phyloP scores from a whole-genome alignment of 495 filamentous ascomycete species.

The Aspergillus campestris region DNA sequence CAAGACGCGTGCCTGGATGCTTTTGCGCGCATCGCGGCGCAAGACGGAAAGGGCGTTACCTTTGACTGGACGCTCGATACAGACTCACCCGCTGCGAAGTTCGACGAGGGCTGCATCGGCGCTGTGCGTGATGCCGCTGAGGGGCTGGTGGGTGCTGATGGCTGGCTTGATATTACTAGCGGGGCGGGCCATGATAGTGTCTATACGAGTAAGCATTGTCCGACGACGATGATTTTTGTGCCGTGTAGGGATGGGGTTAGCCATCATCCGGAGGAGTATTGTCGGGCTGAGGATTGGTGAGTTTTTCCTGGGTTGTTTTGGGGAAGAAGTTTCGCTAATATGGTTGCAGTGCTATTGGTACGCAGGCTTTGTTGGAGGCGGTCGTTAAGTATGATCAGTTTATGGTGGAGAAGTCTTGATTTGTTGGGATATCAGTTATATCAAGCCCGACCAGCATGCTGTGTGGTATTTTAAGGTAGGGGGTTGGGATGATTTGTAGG shows the following conservation, averaged over 20 bases:
- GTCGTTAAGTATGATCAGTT: constrained; percentile 28
- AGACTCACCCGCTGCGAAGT: constrained; percentile 52
- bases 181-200: constrained; percentile 55
- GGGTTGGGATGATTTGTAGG: too few species aligned
- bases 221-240: constrained; percentile 58
- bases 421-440: too few species aligned
- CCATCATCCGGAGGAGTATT: constrained; percentile 54
- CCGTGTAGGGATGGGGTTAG: constrained; percentile 52
- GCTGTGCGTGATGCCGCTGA: constrained; percentile 51
- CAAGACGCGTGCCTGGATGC: constrained; percentile 35
- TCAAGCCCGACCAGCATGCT: too few species aligned
- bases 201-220: constrained; percentile 45
- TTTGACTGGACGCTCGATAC: constrained; percentile 46
- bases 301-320: constrained; percentile 5
- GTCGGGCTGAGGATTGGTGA: constrained; percentile 46
- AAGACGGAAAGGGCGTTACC: constrained; percentile 40
- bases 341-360: constrained; percentile 25
- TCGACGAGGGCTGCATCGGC: constrained; percentile 54
- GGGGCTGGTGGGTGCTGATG: constrained; percentile 27
- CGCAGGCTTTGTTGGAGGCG: constrained; percentile 27
- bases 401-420: neutral
- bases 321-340: neutral
- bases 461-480: too few species aligned
- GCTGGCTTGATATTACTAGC: constrained; percentile 38
- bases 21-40: constrained; percentile 43